Percentiles rank a stretch among this genome's conserved stretches.
Evolutionary conservation across 495 filamentous ascomycete genomes (phyloP).

Genomic region (Bryoglossum gracile): DNA sequence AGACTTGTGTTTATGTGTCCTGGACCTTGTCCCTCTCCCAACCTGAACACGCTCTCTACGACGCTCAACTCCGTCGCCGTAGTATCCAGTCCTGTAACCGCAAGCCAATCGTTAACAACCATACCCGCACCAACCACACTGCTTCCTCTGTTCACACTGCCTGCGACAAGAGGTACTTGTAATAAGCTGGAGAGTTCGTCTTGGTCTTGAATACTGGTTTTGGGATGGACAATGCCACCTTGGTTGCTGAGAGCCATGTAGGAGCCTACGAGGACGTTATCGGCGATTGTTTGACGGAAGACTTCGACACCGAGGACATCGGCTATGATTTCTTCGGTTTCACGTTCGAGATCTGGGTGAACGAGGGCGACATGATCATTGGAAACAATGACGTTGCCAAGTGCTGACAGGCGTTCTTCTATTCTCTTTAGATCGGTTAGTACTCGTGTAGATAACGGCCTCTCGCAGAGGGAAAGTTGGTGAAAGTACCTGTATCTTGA

Average conservation of each 20-base stretch:
- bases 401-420: conserved; percentile 90
- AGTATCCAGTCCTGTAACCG: conserved; percentile 92
- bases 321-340: conserved; percentile 92
- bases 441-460: too few relatives aligned
- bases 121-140: conserved; percentile 95
- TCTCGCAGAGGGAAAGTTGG: background rate
- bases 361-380: conserved; percentile 97
- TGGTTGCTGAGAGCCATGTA: conserved; percentile 97
- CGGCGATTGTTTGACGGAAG: conserved; percentile 93
- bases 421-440: too few relatives aligned
- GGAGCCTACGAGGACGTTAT: conserved; percentile 90
- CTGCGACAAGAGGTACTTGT: conserved; percentile 92
- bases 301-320: conserved; percentile 97
- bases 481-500: conserved; percentile 60
- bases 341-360: conserved; percentile 94
- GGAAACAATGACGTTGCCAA: conserved; percentile 92
- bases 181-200: conserved; percentile 91
- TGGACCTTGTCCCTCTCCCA: conserved; percentile 81
- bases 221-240: conserved; percentile 94
- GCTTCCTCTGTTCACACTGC: conserved; percentile 84
- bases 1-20: conserved; percentile 66
- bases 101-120: conserved; percentile 99
- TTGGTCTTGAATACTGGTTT: conserved; percentile 93
- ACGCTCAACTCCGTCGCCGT: conserved; percentile 96
- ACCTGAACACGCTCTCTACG: conserved; percentile 86